Evolutionary conservation across 176 grass and related monocot genomes (phyloP).

Genomic region (Calamus simplicifolius): DNA sequence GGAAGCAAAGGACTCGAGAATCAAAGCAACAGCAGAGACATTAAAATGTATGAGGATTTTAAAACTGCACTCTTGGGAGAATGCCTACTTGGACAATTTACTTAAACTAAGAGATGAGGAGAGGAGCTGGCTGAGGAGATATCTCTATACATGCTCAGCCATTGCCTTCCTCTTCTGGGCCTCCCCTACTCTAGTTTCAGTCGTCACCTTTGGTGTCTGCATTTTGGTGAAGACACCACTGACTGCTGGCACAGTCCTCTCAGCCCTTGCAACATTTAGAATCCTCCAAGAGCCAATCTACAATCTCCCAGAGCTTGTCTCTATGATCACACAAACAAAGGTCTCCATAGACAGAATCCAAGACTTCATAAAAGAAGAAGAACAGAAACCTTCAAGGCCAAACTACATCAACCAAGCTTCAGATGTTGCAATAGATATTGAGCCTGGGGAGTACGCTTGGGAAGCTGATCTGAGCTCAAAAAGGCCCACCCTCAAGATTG

Average conservation of each 20-base stretch:
- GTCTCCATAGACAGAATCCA: constrained; percentile 73
- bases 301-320: constrained; percentile 76
- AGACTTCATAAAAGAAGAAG: constrained; percentile 56
- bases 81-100: constrained; percentile 57
- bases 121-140: constrained; percentile 49
- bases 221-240: constrained; percentile 54
- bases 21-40: constrained; percentile 70
- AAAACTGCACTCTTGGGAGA: constrained; percentile 90
- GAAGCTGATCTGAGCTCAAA: constrained; percentile 39
- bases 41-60: constrained; percentile 85
- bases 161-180: constrained; percentile 84
- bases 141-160: constrained; percentile 73
- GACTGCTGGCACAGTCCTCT: constrained; percentile 51
- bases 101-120: constrained; percentile 60
- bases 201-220: constrained; percentile 69
- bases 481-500: constrained; percentile 51
- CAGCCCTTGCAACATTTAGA: constrained; percentile 78
- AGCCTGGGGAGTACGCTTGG: constrained; percentile 54
- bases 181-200: constrained; percentile 68
- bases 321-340: constrained; percentile 74
- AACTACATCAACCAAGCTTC: constrained; percentile 6
- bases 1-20: constrained; percentile 75
- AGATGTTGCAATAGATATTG: constrained; percentile 37
- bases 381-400: constrained; percentile 32
- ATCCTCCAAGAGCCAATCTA: constrained; percentile 89